A percentile compares a stretch with the other conserved stretches of the same genome.
Evolutionary conservation across 2,329 filamentous ascomycete genomes (phyloP).

Genomic region (Venturiaceae sp.): DNA sequence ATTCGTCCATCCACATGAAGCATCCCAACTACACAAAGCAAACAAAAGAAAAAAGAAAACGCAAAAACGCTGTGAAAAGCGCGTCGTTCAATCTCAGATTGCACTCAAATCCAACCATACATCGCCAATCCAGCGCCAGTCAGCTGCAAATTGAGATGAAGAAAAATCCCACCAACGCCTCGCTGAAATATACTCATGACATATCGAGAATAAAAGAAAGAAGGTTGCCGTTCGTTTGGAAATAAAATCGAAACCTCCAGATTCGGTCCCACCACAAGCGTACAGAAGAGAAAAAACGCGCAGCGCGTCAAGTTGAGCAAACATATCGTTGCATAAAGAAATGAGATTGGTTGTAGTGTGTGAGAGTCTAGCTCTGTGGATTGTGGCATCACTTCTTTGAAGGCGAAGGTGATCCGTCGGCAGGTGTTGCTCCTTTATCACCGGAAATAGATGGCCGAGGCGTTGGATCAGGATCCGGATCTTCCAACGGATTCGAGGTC

Average conservation of each 20-base stretch:
- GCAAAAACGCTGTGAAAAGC: not conserved
- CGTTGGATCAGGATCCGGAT: slow-evolving; percentile 2
- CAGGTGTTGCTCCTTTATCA: not conserved
- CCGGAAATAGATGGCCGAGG: slow-evolving; percentile 2
- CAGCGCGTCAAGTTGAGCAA: not conserved
- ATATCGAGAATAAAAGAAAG: not conserved
- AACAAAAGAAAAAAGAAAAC: not conserved
- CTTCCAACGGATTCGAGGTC: not conserved
- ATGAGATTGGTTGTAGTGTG: not conserved
- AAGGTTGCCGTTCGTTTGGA: too few species aligned
- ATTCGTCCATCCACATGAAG: not conserved
- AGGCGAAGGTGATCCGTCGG: not conserved
- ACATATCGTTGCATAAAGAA: not conserved
- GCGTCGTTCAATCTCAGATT: not conserved
- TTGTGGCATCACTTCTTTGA: not conserved
- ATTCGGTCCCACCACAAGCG: not conserved
- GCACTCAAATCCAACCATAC: too few species aligned
- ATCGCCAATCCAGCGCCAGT: not conserved
- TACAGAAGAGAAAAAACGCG: not conserved
- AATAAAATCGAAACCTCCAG: too few species aligned
- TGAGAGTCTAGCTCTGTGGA: not conserved
- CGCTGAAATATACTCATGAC: slow-evolving; percentile 4
- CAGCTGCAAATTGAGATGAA: not conserved
- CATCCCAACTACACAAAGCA: not conserved
- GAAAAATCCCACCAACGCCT: slow-evolving; percentile 4